Evolutionary conservation across 805 yeast genomes (phyloP), one percentile per base, ranked within the genome.

Genomic region (Blastobotrys parvus): DNA sequence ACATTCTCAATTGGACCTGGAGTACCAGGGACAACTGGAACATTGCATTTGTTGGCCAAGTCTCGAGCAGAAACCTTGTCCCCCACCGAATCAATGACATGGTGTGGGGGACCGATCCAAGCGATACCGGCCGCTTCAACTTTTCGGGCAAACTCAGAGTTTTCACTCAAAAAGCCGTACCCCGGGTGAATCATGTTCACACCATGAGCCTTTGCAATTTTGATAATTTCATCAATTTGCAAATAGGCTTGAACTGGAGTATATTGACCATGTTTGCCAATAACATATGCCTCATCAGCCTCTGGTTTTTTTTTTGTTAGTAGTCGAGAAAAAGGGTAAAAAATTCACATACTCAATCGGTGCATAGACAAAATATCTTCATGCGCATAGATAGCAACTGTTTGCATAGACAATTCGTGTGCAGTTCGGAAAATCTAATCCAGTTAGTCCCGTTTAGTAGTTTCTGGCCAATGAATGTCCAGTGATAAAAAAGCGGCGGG

Each of bases 21-120:
- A 11, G 97, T 89, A 61, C 98, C 98, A 4, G 98, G 98, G 20
- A 90, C 97, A 31, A 81, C 82, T 11, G 98, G 97, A 16, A 90
- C 98, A 45, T 78, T 63, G 57, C 86, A 86, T 51, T 72, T 71
- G 39, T 73, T 75, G 42, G 98, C 98, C 57, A 90, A 73, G 54
- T 70, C 76, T 71, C 98, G 79, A 37, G 98, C 98, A 51, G 87
- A 75, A 35, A 92, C 97, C 70, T 90, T 90, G 69, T 90, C 98
- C 63, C 98, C 98, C 23, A 90, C 96, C 15, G 92, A 69, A 56
- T 90, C 97, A 56, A 90, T 90, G 47, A 94, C 92, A 43, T 70
- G 69, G 56, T 82, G 77, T 17, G 88, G 76, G 22, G 98, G 98
- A 20, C 98, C 98, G 52, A 90, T 77, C 97, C 98, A 90, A 42